These are phyloP conservation scores for Fusarium drepaniforme DNA, from an alignment of 2,329 filamentous ascomycete species.

Conservation along the genomic window DNA sequence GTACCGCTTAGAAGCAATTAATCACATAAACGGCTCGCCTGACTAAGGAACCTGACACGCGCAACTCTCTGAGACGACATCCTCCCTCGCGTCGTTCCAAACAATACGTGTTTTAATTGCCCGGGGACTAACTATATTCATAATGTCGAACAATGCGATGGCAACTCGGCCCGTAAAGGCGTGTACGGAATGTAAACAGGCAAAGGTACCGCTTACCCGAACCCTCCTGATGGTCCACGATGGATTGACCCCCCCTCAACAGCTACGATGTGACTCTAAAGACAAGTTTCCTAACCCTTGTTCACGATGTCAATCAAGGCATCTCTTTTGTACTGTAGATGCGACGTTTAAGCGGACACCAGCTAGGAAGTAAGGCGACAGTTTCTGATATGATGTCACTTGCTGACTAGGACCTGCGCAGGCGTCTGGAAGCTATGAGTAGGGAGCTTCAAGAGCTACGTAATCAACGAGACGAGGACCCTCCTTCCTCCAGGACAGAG, in stretches of 20 bases:
- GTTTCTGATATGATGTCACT: background rate
- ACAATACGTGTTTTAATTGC: background rate
- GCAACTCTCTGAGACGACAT: background rate
- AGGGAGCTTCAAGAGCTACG: constrained; percentile 38
- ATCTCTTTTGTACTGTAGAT: constrained; percentile 36
- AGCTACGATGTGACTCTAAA: constrained; percentile 39
- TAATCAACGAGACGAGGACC: constrained; percentile 19
- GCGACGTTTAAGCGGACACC: constrained; percentile 33
- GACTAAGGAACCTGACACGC: background rate
- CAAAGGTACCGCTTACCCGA: constrained; percentile 6
- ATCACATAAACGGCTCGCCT: background rate
- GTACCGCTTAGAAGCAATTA: background rate
- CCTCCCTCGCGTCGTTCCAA: background rate
- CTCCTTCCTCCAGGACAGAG: background rate
- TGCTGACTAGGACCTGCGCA: background rate
- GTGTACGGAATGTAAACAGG: constrained; percentile 32
- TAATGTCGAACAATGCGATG: background rate
- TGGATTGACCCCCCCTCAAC: background rate
- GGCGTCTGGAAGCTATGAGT: constrained; percentile 36
- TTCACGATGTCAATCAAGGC: constrained; percentile 28
- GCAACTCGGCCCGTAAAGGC: constrained; percentile 20
- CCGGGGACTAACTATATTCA: background rate
- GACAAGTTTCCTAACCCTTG: constrained; percentile 35
- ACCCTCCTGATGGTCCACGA: background rate
- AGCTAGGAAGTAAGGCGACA: constrained; percentile 24